Conservation (phyloP, 176 grass and related monocot species). For the Ampelocalamus luodianensis region DNA sequence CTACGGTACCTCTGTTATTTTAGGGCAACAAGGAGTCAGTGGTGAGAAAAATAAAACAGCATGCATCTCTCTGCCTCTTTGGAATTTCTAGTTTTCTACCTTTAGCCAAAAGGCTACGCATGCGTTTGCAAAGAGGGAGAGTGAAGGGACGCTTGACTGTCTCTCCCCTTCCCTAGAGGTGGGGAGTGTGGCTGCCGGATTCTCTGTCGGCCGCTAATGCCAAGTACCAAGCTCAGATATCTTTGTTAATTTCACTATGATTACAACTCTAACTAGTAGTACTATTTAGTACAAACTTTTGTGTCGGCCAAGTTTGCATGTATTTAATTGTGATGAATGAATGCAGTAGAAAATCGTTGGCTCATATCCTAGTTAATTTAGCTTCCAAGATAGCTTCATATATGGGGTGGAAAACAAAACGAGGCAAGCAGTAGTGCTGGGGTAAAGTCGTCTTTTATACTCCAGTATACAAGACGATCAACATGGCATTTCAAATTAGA, state of each 20-base stretch:
- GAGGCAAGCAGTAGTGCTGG: background rate
- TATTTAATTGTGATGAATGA: background rate
- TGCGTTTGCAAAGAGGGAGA: constrained; percentile 26
- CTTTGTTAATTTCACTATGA: constrained; percentile 52
- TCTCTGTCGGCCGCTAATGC: constrained; percentile 63
- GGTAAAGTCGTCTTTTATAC: background rate
- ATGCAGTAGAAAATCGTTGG: background rate
- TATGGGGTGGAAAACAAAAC: background rate
- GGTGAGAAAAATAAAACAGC: constrained; percentile 26
- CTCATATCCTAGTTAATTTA: background rate
- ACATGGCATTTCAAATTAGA: constrained; percentile 29
- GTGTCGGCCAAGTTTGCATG: constrained; percentile 32
- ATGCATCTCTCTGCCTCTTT: constrained; percentile 20
- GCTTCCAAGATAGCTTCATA: background rate
- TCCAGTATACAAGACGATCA: background rate
- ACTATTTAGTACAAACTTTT: constrained; percentile 37
- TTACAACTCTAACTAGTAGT: constrained; percentile 44
- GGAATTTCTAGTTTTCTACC: constrained; percentile 24
- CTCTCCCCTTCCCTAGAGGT: constrained; percentile 41
- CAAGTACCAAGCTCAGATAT: constrained; percentile 42
- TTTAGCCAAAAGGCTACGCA: constrained; percentile 49
- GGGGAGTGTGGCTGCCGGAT: constrained; percentile 46
- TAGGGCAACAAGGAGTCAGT: constrained; percentile 21
- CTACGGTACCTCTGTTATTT: constrained; percentile 6
- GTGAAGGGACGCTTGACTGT: constrained; percentile 43